Base-by-base conservation (phyloP, 768 basidiomycete species). In the Suillus tomentosus region DNA sequence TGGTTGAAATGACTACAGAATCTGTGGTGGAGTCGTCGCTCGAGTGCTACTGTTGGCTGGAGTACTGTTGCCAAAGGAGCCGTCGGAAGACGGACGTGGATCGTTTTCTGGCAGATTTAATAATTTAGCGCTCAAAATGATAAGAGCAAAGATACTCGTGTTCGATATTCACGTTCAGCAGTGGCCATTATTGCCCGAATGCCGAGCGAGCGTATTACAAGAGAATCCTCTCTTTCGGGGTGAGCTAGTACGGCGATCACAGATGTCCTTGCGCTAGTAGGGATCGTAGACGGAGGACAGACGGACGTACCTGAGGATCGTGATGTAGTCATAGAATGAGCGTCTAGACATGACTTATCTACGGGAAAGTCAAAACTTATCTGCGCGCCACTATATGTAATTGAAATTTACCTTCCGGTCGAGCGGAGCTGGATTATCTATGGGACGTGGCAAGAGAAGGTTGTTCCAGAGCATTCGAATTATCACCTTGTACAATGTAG, bases 361-460 rank as follows among this genome's bases (percentile, higher is more conserved):
- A 53, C 27, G 9, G 5, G 27, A 34, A 54, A 34, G 51, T 51
- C 51, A 31, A 53, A 53, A 17, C 9, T 53, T 17, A 53, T 53
- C 51, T 19, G 51, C 31, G 19, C 17, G 31, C 11, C 31, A 19
- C 31, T 53, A 11, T 53, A 11, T 27, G 24, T 50, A 31, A 53
- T 54, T 36, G 53, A 34, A 54, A 54, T 34, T 31, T 54, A 34
- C 53, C 53, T 54, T 34, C 19, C 50, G 50, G 50, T 51, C 17
- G 27, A 31, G 10, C 17, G 27, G 31, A 53, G 51, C 15, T 53
- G 51, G 15, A 31, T 53, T 31, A 31, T 53, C 27, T 31, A 53
- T 53, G 51, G 51, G 51, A 53, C 51, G 51, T 53, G 51, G 51
- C 51, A 53, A 53, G 51, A 53, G 31, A 53, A 31, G 5, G 17